Base-by-base conservation (phyloP, 257 asterid genomes). In the Fraxinus anomala region DNA sequence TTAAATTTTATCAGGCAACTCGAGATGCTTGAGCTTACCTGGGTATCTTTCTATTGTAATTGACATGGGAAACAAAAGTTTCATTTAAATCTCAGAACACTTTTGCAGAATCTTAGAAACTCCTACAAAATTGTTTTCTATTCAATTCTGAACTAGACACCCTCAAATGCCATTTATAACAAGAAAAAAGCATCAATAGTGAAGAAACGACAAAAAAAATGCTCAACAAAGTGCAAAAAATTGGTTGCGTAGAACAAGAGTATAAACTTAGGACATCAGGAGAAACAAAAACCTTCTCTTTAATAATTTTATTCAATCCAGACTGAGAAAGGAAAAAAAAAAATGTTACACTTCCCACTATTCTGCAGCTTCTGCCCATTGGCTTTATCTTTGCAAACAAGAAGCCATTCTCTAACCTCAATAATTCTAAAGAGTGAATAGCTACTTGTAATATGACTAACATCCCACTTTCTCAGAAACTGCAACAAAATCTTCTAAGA, bases 341-440 rank as follows among this genome's bases (percentile, higher is more conserved):
- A 83, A 81, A 83, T 70, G 86, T 79, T 68, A 82, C 75, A 82
- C 73, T 73, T 81, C 63, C 80, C 72, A 69, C 63, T 72, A 74
- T 84, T 78, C 79, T 78, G 82, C 80, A 80, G 77, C 73, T 86
- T 85, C 81, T 73, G 65, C 76, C 61, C 75, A 77, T 69, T 71
- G 73, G 76, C 83, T 80, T 26, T 80, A 33, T 65, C 83, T 85
- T 79, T 77, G 73, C 84, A 87, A 74, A 75, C 83, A 75, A 75
- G 76, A 76, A 80, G 82, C 76, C 63, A 71, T 33, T 56, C 72
- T 37, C 76, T 61, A 34, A 47, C 75, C 72, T 67, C 74, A 30
- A 70, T 13, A 68, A 74, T 30, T 72, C 68, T 12, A 71, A 79
- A 75, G 33, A 33, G 63, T 34, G 67, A 54, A 56, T 56, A 59